Evolutionary conservation across 2,329 filamentous ascomycete species (phyloP), one percentile per base, ranked within the genome.

Genomic region (Aspergillus sp.): DNA sequence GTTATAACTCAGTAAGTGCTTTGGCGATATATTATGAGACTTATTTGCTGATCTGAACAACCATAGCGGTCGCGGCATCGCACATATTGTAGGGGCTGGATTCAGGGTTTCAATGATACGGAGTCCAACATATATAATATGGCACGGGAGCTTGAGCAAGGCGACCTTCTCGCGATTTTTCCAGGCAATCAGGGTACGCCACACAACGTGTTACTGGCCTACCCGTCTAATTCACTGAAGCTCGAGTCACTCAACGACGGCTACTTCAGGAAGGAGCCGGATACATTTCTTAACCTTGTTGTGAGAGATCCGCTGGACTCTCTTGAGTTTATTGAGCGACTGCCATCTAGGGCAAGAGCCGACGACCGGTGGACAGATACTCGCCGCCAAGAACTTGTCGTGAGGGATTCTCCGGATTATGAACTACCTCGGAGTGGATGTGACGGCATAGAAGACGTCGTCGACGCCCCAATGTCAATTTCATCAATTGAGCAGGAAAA

Each of bases 61-160:
- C 28, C 8, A 32, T 32, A 28, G 23, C 9, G 17, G 63, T 54
- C 10, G 19, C 4, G 4, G 9, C 69, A 71, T 48, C 13, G 32
- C 3, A 64, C 61, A 30, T 62, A 55, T 51, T 66, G 66, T 39
- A 74, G 69, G 55, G 72, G 71, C 38, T 78, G 72, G 70, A 63
- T 77, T 25, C 66, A 74, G 57, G 72, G 72, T 0, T 79, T 69
- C 59, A 47, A 67, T 15, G 72, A 78, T 48, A 75, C 70, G 3
- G 66, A 72, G 32, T 25, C 62, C 9, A 55, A 55, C 2, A 45
- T 79, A 10, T 68, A 67, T 41, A 57, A 57, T 4, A 63, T 76
- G 52, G 69, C 70, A 12, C 58, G 73, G 17, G 59, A 66, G 15
- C 67, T 79, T 17, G 62, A 62, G 3, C 61, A 61, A 17, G 60